phyloP scores from a whole-genome alignment of 2,329 filamentous ascomycete species.

The Thelonectria olida region DNA sequence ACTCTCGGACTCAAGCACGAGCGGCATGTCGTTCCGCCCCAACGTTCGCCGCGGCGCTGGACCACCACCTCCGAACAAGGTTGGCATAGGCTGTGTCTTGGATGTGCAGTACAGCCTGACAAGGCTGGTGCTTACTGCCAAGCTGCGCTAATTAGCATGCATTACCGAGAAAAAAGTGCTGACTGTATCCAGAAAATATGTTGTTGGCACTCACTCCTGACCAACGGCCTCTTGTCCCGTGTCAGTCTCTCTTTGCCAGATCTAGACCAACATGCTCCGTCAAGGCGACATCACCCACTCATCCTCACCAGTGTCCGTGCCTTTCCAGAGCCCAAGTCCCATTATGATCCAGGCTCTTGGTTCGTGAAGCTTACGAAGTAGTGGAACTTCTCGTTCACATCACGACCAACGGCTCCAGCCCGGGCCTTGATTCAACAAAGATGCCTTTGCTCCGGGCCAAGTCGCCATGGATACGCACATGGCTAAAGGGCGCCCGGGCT shows the following conservation, averaged over 20 bases:
- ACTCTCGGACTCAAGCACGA: too few relatives aligned
- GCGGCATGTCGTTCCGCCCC: too few relatives aligned
- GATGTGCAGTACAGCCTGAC: constrained; percentile 5
- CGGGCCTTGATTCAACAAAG: constrained; percentile 1
- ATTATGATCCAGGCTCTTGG: not conserved
- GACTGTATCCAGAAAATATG: constrained; percentile 1
- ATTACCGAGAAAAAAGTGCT: constrained; percentile 6
- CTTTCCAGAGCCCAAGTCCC: not conserved
- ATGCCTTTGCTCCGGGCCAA: not conserved
- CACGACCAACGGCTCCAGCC: not conserved
- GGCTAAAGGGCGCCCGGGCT: constrained; percentile 3
- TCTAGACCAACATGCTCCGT: not conserved
- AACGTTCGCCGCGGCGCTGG: too few relatives aligned
- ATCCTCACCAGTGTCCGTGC: not conserved
- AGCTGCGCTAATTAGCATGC: not conserved
- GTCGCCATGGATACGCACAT: not conserved
- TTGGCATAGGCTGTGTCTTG: not conserved
- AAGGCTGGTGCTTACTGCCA: constrained; percentile 23
- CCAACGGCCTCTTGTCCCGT: not conserved
- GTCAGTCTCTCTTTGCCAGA: not conserved
- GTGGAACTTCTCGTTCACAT: constrained; percentile 4
- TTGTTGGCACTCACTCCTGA: not conserved
- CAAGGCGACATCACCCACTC: not conserved
- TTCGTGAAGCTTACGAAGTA: not conserved
- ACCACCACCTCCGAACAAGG: too few relatives aligned